These are phyloP conservation scores for Russula brevipes DNA, from an alignment of 768 basidiomycete species.

Conservation along the genomic window DNA sequence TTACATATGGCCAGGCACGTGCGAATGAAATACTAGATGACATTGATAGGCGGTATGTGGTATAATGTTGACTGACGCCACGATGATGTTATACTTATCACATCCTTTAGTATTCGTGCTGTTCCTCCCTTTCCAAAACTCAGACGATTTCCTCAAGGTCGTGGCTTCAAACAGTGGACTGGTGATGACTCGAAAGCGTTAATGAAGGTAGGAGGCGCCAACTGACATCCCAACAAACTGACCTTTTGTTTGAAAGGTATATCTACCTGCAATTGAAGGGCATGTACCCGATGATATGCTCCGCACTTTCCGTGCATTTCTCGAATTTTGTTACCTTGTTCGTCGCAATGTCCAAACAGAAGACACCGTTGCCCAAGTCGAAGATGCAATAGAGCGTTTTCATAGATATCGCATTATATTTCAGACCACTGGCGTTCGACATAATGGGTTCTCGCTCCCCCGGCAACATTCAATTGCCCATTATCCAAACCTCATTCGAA, in stretches of 20 bases:
- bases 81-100: neutral
- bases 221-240: too few relatives aligned
- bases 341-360: neutral
- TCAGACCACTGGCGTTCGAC: neutral
- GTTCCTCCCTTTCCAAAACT: neutral
- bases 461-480: neutral
- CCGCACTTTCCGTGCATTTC: neutral
- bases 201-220: neutral
- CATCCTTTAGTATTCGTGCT: neutral
- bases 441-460: neutral
- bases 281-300: neutral
- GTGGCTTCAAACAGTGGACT: neutral
- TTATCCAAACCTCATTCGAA: neutral
- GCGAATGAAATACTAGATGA: neutral
- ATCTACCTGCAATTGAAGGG: neutral
- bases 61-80: neutral
- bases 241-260: neutral
- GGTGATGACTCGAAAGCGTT: neutral
- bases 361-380: neutral
- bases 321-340: constrained; percentile 23
- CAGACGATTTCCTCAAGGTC: neutral
- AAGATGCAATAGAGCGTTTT: neutral
- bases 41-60: neutral
- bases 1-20: neutral
- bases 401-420: too few relatives aligned